Conservation (phyloP, 805 yeast species). For the Candida sithepensis region DNA sequence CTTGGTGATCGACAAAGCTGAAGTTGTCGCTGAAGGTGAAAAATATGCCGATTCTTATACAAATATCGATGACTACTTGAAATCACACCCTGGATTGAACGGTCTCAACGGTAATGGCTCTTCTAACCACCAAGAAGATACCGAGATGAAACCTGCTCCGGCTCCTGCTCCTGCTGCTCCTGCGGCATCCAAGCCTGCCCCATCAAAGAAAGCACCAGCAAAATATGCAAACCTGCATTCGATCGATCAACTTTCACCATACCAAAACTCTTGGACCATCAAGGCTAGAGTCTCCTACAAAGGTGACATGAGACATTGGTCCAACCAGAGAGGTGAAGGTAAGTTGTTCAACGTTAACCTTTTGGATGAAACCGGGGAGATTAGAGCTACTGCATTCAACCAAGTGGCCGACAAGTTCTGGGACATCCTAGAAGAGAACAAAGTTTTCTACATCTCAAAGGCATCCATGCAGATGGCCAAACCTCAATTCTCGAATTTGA, state of each 20-base stretch:
- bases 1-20: constrained; percentile 25
- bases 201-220: constrained; percentile 5
- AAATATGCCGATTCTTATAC: constrained; percentile 20
- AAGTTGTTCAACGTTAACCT: constrained; percentile 84
- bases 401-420: constrained; percentile 78
- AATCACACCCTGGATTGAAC: constrained; percentile 21
- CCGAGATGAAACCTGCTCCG: constrained; percentile 1
- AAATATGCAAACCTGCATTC: constrained; percentile 51
- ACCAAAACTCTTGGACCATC: constrained; percentile 86
- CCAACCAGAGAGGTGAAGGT: constrained; percentile 84
- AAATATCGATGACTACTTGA: constrained; percentile 53
- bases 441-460: constrained; percentile 79
- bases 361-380: constrained; percentile 93
- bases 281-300: constrained; percentile 89
- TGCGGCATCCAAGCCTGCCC: constrained; percentile 3
- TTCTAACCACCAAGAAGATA: constrained; percentile 7
- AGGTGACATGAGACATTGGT: constrained; percentile 85
- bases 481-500: constrained; percentile 77
- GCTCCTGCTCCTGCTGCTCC: constrained; percentile 3
- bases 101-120: not conserved
- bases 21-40: constrained; percentile 34
- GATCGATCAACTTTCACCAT: constrained; percentile 87
- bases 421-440: constrained; percentile 79
- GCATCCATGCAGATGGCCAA: constrained; percentile 81
- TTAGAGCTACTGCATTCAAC: constrained; percentile 91